Evolutionary conservation across 176 grass and related monocot genomes (phyloP).

Genomic region (Zizania latifolia): DNA sequence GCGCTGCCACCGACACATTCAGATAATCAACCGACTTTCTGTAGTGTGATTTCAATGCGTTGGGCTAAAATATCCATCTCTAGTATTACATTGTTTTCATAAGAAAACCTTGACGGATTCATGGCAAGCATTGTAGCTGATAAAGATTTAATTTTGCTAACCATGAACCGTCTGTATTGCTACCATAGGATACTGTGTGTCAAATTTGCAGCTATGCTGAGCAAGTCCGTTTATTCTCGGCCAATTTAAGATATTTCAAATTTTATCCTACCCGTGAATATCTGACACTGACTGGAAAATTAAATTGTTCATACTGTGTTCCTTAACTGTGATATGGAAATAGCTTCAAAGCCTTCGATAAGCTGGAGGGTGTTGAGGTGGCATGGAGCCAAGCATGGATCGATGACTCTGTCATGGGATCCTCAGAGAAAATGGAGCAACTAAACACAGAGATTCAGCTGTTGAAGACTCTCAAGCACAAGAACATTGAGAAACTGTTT

Average conservation of each 20-base stretch:
- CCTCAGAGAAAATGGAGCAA: conserved; percentile 34
- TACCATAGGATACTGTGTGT: not conserved
- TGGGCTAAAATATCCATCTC: not conserved
- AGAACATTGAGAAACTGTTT: conserved; percentile 44
- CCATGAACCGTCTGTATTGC: not conserved
- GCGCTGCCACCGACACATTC: not conserved
- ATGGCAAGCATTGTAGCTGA: not conserved
- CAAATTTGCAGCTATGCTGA: not conserved
- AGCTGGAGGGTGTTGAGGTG: conserved; percentile 51
- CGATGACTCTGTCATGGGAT: conserved; percentile 37
- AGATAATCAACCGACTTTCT: not conserved
- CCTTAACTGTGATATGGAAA: conserved; percentile 20
- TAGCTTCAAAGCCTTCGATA: conserved; percentile 60
- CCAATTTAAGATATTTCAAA: not conserved
- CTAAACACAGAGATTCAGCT: conserved; percentile 34
- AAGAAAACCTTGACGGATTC: not conserved
- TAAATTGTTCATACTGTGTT: not conserved
- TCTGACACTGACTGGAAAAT: not conserved
- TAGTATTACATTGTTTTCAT: not conserved
- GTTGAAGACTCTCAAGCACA: conserved; percentile 35
- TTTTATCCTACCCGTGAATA: not conserved
- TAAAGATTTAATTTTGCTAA: not conserved
- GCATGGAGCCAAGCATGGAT: conserved; percentile 47
- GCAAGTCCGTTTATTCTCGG: not conserved
- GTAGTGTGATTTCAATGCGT: not conserved